phyloP scores from a whole-genome alignment of 129 eudicot genomes.

The Saposhnikovia divaricata region DNA sequence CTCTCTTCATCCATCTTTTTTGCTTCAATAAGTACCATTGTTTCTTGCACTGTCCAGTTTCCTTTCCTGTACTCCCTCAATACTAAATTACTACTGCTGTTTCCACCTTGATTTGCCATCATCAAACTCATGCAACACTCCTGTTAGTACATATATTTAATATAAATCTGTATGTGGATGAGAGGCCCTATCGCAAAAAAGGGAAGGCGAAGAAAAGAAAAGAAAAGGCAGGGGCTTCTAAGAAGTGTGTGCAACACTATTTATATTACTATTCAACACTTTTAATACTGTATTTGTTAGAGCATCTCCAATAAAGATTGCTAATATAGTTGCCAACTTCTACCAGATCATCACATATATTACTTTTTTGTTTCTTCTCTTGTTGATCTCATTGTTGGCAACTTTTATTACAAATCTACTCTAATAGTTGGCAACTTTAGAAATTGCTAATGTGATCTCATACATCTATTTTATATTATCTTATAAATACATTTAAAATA shows the following conservation, averaged over 20 bases:
- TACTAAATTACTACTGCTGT: neutral
- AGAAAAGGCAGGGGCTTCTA: neutral
- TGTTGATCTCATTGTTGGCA: too few relatives aligned
- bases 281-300: too few relatives aligned
- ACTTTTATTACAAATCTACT: too few relatives aligned
- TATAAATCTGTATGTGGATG: neutral
- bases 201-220: neutral
- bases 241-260: neutral
- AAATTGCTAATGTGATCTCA: too few relatives aligned
- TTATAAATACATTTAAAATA: too few relatives aligned
- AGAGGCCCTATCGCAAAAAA: neutral
- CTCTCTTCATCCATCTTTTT: constrained; percentile 73
- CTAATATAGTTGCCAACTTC: too few relatives aligned
- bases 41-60: constrained; percentile 72
- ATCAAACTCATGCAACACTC: constrained; percentile 22
- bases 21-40: constrained; percentile 65
- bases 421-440: too few relatives aligned
- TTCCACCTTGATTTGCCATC: constrained; percentile 24
- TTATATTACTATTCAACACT: neutral
- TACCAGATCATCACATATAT: too few relatives aligned
- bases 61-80: constrained; percentile 76
- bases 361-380: too few relatives aligned
- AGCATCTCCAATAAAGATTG: too few relatives aligned
- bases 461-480: too few relatives aligned
- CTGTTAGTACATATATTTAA: neutral